Evolutionary conservation across 75 land plant species (phyloP).

Genomic region (Pseudotsuga menziesii): DNA sequence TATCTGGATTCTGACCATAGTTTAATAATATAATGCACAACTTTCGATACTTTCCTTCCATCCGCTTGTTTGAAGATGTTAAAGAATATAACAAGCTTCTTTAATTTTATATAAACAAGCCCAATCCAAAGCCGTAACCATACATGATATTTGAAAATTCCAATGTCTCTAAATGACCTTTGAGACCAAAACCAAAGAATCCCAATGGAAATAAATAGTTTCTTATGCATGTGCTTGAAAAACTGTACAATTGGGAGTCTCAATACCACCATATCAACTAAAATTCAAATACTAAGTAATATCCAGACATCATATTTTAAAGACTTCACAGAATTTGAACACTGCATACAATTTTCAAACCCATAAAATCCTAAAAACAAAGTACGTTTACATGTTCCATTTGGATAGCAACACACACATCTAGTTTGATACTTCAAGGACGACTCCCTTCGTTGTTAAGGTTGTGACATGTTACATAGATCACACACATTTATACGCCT

Average conservation of each 20-base stretch:
- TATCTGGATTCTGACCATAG: no score
- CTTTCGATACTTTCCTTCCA: background rate
- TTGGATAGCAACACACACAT: conserved; percentile 99
- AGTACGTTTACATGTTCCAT: conserved; percentile 83
- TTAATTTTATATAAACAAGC: background rate
- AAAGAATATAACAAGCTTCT: background rate
- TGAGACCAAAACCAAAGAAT: background rate
- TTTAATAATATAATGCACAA: background rate
- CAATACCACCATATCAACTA: background rate
- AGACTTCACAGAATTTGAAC: background rate
- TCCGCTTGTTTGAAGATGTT: background rate
- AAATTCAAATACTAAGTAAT: background rate
- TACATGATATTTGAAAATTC: background rate
- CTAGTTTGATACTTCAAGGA: conserved; percentile 97
- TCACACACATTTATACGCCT: conserved; percentile 98
- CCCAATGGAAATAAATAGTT: background rate
- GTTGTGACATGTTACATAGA: conserved; percentile 95
- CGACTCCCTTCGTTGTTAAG: conserved; percentile 94
- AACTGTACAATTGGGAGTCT: background rate
- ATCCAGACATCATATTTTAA: background rate
- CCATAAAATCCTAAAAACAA: background rate
- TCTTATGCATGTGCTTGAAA: background rate
- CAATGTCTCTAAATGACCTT: background rate
- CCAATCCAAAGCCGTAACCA: background rate
- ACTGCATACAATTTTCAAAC: background rate